Conservation (phyloP, 495 filamentous ascomycete species). For the Aspergillus sclerotioniger region DNA sequence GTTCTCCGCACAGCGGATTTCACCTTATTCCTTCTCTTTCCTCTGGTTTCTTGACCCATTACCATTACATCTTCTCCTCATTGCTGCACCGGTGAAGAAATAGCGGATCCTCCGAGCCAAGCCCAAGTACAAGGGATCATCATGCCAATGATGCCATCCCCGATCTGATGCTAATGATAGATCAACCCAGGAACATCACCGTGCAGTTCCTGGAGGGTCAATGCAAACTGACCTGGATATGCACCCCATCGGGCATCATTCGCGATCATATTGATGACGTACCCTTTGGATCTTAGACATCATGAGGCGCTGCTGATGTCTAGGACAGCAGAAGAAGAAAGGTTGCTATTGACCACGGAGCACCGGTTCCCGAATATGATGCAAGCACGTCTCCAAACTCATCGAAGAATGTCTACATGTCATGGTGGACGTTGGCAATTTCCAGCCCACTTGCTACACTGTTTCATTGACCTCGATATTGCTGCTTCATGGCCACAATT, state of each 20-base stretch:
- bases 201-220: neutral
- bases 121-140: neutral
- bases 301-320: neutral
- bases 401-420: too few relatives aligned
- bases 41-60: neutral
- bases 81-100: neutral
- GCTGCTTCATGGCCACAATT: too few relatives aligned
- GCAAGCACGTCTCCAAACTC: too few relatives aligned
- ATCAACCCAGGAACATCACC: neutral
- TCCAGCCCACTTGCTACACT: too few relatives aligned
- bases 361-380: neutral
- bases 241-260: neutral
- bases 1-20: neutral
- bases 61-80: neutral
- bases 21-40: neutral
- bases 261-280: neutral
- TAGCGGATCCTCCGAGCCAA: neutral
- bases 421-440: too few relatives aligned
- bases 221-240: neutral
- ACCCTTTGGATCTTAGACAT: neutral
- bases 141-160: conserved; percentile 2
- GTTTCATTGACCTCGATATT: too few relatives aligned
- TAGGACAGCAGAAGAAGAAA: neutral
- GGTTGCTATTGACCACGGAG: neutral
- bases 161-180: neutral